phyloP scores from a whole-genome alignment of 345 rosid species.

The Geranium brycei region DNA sequence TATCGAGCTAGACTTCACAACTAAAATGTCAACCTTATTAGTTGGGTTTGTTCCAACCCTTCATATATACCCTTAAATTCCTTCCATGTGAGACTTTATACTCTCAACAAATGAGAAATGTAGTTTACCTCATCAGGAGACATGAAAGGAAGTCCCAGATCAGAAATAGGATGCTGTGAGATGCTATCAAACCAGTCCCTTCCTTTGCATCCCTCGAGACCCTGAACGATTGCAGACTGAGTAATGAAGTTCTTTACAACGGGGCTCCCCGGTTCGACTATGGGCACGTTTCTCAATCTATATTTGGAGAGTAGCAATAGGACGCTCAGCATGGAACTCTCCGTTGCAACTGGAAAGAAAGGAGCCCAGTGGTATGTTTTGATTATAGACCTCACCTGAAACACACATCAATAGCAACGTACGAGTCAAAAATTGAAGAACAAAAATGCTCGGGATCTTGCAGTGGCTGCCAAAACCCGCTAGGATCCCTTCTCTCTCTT shows the following conservation, averaged over 20 bases:
- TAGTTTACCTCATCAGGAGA: constrained; percentile 39
- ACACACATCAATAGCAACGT: neutral
- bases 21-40: no score
- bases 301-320: constrained; percentile 71
- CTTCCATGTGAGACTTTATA: no score
- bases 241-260: constrained; percentile 70
- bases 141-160: constrained; percentile 83
- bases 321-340: constrained; percentile 75
- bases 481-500: no score
- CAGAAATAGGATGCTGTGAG: constrained; percentile 43
- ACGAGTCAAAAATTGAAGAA: no score
- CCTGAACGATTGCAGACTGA: constrained; percentile 72
- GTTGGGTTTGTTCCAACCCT: no score
- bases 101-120: neutral
- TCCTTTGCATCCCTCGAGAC: constrained; percentile 69
- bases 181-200: constrained; percentile 91
- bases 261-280: constrained; percentile 57
- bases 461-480: no score
- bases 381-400: constrained; percentile 57
- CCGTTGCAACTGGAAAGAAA: constrained; percentile 57
- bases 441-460: no score
- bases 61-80: no score
- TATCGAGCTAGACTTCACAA: no score
- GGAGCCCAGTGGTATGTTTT: constrained; percentile 77
- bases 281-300: constrained; percentile 66